Evolutionary conservation across 176 grass and related monocot genomes (phyloP).

Genomic region (Oryza brachyantha): DNA sequence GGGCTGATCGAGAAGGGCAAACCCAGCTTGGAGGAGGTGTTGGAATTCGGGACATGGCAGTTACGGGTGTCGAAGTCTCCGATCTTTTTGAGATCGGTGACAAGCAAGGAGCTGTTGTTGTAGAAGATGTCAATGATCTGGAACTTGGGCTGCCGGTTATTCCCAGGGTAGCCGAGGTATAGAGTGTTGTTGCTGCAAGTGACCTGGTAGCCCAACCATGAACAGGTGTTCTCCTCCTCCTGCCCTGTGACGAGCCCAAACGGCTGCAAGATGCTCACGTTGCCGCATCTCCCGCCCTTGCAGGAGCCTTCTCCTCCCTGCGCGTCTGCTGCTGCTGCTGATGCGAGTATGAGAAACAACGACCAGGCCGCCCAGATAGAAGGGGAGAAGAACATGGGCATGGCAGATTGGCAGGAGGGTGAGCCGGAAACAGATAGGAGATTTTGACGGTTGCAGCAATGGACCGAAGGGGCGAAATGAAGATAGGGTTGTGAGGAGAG

Average conservation of each 20-base stretch:
- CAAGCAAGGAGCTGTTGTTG: neutral
- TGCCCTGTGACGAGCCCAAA: slow-evolving; percentile 16
- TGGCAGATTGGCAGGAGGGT: neutral
- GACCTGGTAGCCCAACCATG: neutral
- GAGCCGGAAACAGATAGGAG: neutral
- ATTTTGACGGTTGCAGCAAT: neutral
- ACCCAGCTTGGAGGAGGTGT: slow-evolving; percentile 16
- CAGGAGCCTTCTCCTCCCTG: neutral
- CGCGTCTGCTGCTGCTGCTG: neutral
- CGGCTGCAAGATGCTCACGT: neutral
- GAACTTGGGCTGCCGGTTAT: neutral
- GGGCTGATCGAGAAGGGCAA: slow-evolving; percentile 10
- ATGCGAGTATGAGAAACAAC: neutral
- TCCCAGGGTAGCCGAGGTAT: neutral
- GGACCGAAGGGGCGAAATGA: neutral
- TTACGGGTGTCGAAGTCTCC: neutral
- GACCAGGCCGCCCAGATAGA: neutral
- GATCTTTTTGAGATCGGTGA: slow-evolving; percentile 16
- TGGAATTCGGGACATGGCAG: neutral
- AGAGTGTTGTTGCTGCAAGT: neutral
- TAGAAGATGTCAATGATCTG: slow-evolving; percentile 31
- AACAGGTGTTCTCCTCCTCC: neutral
- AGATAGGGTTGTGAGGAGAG: too few relatives aligned
- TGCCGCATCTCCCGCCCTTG: neutral
- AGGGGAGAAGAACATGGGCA: neutral